Evolutionary conservation across 768 basidiomycete genomes (phyloP).

Genomic region (Tricholoma saponaceum): DNA sequence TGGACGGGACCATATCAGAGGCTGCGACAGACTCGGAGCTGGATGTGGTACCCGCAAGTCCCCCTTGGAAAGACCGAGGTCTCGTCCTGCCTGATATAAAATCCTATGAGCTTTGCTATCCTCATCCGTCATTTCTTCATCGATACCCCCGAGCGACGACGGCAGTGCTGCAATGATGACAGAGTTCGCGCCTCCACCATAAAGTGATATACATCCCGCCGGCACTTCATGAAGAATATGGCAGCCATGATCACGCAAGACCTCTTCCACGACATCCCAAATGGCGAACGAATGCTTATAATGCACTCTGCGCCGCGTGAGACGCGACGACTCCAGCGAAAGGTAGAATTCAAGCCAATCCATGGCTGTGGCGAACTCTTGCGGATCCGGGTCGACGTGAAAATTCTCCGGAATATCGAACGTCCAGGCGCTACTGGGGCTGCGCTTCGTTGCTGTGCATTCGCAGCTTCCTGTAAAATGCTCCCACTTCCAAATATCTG

Average conservation of each 20-base stretch:
- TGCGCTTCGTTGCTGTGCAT: constrained; percentile 26
- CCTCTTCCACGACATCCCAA: constrained; percentile 38
- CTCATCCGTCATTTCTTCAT: not conserved
- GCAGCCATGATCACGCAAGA: constrained; percentile 43
- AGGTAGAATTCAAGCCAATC: constrained; percentile 46
- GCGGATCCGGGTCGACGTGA: constrained; percentile 12
- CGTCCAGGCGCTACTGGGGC: not conserved
- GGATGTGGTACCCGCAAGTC: constrained; percentile 13
- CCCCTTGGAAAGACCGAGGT: constrained; percentile 28
- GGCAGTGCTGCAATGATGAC: constrained; percentile 13
- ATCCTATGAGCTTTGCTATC: constrained; percentile 7
- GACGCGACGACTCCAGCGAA: constrained; percentile 29
- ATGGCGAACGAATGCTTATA: constrained; percentile 24
- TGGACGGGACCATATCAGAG: not conserved
- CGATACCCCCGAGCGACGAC: not conserved
- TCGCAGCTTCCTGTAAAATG: constrained; percentile 46
- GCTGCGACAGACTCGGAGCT: not conserved
- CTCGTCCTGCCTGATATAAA: constrained; percentile 25
- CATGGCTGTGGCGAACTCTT: constrained; percentile 35
- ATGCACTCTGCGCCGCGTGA: constrained; percentile 5
- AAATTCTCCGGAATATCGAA: constrained; percentile 4
- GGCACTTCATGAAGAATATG: constrained; percentile 20
- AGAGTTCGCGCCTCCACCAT: constrained; percentile 10
- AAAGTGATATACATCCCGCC: constrained; percentile 7
- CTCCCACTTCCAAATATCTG: constrained; percentile 50